A percentile compares a stretch with the other conserved stretches of the same genome.
phyloP scores from a whole-genome alignment of 2,329 filamentous ascomycete genomes.

The Penicillium sp. region DNA sequence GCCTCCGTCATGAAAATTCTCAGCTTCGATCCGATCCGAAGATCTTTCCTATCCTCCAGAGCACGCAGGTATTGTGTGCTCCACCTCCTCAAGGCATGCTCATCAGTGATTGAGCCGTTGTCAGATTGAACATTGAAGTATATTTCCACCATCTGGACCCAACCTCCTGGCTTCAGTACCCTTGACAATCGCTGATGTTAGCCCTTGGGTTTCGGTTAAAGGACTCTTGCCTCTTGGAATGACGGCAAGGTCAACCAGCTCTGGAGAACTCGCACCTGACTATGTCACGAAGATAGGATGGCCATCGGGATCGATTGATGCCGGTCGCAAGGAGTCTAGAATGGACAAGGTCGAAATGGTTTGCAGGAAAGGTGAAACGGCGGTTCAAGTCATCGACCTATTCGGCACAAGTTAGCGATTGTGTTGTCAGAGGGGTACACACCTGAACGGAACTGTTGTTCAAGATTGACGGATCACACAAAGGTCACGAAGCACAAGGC shows the following conservation, averaged over 20 bases:
- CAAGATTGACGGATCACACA: not conserved
- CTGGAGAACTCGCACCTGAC: constrained; percentile 43
- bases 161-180: constrained; percentile 68
- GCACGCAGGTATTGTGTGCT: constrained; percentile 63
- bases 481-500: not conserved
- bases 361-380: constrained; percentile 65
- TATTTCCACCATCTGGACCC: constrained; percentile 85
- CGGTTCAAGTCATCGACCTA: constrained; percentile 69
- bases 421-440: not conserved
- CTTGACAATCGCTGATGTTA: constrained; percentile 22
- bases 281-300: constrained; percentile 72
- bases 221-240: not conserved
- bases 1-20: constrained; percentile 57
- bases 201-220: not conserved
- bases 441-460: not conserved
- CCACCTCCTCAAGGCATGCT: constrained; percentile 65
- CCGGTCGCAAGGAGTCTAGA: constrained; percentile 62
- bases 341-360: constrained; percentile 79
- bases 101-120: constrained; percentile 70
- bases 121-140: constrained; percentile 84
- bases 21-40: constrained; percentile 61
- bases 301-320: constrained; percentile 71
- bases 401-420: constrained; percentile 18
- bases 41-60: constrained; percentile 64
- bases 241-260: not conserved